phyloP scores from a whole-genome alignment of 2,329 filamentous ascomycete genomes.

The Pestalotiopsis sp. region DNA sequence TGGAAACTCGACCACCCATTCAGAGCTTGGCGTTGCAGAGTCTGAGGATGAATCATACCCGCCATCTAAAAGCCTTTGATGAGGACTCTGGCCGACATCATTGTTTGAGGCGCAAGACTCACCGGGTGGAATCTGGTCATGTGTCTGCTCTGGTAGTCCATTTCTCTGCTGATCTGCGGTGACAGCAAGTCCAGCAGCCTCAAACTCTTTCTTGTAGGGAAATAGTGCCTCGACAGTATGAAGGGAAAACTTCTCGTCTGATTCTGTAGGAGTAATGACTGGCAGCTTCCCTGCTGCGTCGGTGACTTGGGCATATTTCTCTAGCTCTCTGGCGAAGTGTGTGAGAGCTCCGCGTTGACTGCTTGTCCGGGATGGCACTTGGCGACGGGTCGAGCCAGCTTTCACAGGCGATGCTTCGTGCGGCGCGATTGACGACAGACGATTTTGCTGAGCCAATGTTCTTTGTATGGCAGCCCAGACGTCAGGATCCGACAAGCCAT shows the following conservation, averaged over 20 bases:
- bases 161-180: conserved; percentile 51
- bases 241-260: conserved; percentile 45
- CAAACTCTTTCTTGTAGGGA: conserved; percentile 57
- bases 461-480: conserved; percentile 48
- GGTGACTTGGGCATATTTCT: conserved; percentile 42
- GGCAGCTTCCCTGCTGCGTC: conserved; percentile 39
- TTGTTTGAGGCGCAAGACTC: background rate
- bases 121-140: background rate
- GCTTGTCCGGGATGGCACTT: conserved; percentile 41
- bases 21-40: conserved; percentile 22
- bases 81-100: background rate
- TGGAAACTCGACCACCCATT: conserved; percentile 26
- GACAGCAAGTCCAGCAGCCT: conserved; percentile 56
- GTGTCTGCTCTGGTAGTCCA: conserved; percentile 16
- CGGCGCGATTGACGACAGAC: conserved; percentile 37
- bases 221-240: conserved; percentile 56
- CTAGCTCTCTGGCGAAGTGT: conserved; percentile 42
- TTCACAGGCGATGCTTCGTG: conserved; percentile 17
- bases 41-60: conserved; percentile 18
- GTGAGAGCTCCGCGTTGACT: conserved; percentile 46
- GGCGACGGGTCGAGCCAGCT: conserved; percentile 11
- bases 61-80: conserved; percentile 16
- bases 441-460: conserved; percentile 47
- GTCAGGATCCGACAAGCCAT: conserved; percentile 37
- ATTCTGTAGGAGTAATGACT: conserved; percentile 41